phyloP scores from a whole-genome alignment of 2,329 filamentous ascomycete species.

The Fonsecaea pedrosoi region DNA sequence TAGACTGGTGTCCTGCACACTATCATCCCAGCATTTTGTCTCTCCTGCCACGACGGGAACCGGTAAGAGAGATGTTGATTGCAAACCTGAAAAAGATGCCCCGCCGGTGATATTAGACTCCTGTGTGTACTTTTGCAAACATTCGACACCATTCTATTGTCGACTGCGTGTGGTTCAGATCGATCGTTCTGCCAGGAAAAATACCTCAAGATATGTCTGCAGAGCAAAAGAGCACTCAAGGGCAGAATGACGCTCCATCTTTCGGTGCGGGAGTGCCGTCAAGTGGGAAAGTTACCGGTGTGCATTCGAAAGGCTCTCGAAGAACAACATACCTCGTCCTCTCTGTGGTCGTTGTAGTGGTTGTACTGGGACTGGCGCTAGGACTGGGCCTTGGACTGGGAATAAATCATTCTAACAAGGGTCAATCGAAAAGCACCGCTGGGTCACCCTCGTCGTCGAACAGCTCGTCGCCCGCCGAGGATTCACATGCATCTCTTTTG shows the following conservation, averaged over 20 bases:
- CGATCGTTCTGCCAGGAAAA: background rate
- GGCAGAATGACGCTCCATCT: background rate
- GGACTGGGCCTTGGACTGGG: constrained; percentile 17
- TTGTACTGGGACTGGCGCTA: constrained; percentile 17
- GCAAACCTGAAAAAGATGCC: background rate
- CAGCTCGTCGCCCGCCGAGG: constrained; percentile 7
- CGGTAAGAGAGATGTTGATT: background rate
- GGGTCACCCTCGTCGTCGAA: constrained; percentile 5
- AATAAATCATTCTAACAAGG: constrained; percentile 12
- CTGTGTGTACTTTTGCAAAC: constrained; percentile 1
- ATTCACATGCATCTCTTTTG: constrained; percentile 11
- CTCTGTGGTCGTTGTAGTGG: background rate
- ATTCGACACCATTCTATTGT: background rate
- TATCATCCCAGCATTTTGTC: background rate
- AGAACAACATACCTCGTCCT: background rate
- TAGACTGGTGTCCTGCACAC: background rate
- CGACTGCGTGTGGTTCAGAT: background rate
- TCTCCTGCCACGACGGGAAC: background rate
- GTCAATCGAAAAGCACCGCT: background rate
- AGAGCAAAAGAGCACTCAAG: background rate
- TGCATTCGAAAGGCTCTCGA: constrained; percentile 4
- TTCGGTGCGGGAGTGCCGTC: background rate
- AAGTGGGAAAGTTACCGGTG: background rate
- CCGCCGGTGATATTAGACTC: background rate
- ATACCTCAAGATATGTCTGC: constrained; percentile 8